Conservation (phyloP, 805 yeast genomes). For the Wickerhamiella domercqiae region DNA sequence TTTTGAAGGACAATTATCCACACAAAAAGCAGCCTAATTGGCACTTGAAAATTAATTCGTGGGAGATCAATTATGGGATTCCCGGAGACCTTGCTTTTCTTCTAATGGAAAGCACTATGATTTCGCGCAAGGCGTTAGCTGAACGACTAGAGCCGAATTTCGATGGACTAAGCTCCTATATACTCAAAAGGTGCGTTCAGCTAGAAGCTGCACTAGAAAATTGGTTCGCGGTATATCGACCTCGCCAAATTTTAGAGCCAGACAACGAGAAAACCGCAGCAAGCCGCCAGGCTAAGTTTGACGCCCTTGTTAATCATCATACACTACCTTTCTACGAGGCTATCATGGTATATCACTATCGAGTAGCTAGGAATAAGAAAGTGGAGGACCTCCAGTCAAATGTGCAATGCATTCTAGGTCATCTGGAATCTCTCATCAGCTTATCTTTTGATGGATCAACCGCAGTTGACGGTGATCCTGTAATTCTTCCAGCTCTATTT, state of each 20-base stretch:
- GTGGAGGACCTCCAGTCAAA: background rate
- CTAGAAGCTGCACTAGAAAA: conserved; percentile 37
- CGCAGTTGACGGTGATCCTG: background rate
- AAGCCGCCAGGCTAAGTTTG: conserved; percentile 19
- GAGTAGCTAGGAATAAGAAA: background rate
- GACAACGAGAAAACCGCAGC: conserved; percentile 10
- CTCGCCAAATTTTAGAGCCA: no score
- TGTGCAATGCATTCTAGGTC: background rate
- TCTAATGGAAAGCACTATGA: conserved; percentile 56
- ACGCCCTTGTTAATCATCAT: conserved; percentile 36
- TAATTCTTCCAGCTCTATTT: background rate
- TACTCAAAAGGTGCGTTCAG: conserved; percentile 16
- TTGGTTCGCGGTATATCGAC: conserved; percentile 60
- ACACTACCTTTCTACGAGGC: conserved; percentile 1
- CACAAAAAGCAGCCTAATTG: no score
- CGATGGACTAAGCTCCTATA: conserved; percentile 9
- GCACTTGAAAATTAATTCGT: no score
- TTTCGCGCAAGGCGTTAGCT: conserved; percentile 47
- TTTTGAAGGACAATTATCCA: no score
- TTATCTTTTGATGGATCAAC: no score
- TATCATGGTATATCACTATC: background rate
- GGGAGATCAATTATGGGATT: conserved; percentile 69
- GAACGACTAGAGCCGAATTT: no score
- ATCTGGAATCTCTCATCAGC: background rate
- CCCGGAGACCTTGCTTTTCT: conserved; percentile 64